Base-by-base conservation (phyloP, 208 protist species). In the Trypanosoma caninum region DNA sequence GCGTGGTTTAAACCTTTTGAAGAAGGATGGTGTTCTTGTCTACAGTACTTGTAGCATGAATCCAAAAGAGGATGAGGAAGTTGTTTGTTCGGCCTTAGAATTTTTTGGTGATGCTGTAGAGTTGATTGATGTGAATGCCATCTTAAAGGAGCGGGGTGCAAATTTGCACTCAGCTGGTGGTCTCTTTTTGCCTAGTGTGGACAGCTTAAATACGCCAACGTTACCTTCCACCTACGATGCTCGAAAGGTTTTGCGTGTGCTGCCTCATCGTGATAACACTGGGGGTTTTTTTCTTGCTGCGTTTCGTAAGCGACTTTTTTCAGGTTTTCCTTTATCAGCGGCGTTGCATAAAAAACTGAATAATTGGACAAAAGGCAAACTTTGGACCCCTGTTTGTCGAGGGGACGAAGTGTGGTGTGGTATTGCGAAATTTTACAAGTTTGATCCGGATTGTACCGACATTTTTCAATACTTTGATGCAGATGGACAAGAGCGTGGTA, bases 41-140 rank as follows among this genome's bases (percentile, higher is more conserved):
- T 99, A 99, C 82, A 98, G 93, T 55, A 98, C 97, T 13, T 99
- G 97, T 75, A 97, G 92, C 50, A 70, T 98, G 47, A 97, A 98
- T 62, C 97, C 97, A 25, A 90, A 97, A 61, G 97, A 99, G 73
- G 88, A 98, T 56, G 97, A 99, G 72, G 94, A 97, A 52, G 95
- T 98, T 40, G 91, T 99, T 9, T 88, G 81, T 40, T 72, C 82
- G 3, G 88, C 60, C 1, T 69, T 97, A 38, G 84, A 90, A 50
- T 56, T 85, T 22, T 93, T 92, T 58, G 69, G 72, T 35, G 80
- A 89, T 64, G 59, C 67, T 18, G 86, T 96, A 16, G 87, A 94
- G 66, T 65, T 97, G 9, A n/a, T 95, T 18, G 86, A 95, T 48
- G 85, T 97, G 4, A 87, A 90, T 37, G 77, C 42, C 33, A 60